Conservation (phyloP, 345 rosid species). For the Luvunga scandens region DNA sequence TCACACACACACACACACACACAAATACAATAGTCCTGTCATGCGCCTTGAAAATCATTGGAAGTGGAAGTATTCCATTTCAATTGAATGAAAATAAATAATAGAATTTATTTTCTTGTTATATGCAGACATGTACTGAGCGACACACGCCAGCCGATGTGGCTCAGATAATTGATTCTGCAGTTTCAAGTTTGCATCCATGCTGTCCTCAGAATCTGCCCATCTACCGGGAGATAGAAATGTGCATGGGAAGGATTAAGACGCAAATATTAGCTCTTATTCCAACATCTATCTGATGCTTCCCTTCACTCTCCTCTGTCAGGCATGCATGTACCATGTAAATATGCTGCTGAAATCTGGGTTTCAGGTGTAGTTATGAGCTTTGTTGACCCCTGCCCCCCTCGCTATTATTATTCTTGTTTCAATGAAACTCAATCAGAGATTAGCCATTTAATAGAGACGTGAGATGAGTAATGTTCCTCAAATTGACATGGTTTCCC, state of each 20-base stretch:
- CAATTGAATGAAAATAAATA: neutral
- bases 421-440: neutral
- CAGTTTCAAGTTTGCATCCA: constrained; percentile 79
- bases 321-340: neutral
- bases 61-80: neutral
- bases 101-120: neutral
- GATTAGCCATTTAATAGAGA: neutral
- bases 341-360: constrained; percentile 15
- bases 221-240: constrained; percentile 78
- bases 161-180: constrained; percentile 86
- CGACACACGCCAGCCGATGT: constrained; percentile 90
- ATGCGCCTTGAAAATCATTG: neutral
- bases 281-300: constrained; percentile 49
- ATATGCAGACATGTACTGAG: constrained; percentile 77
- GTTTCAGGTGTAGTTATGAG: neutral
- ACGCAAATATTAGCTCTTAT: constrained; percentile 86
- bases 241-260: constrained; percentile 93
- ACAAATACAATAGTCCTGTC: too few relatives aligned
- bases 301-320: neutral
- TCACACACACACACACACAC: too few relatives aligned
- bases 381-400: too few relatives aligned
- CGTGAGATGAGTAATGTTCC: neutral
- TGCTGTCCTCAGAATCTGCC: constrained; percentile 76
- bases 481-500: neutral
- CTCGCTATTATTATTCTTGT: neutral